Base-by-base conservation (phyloP, 371 early-diverging fungal genomes). In the Blakeslea trispora region DNA sequence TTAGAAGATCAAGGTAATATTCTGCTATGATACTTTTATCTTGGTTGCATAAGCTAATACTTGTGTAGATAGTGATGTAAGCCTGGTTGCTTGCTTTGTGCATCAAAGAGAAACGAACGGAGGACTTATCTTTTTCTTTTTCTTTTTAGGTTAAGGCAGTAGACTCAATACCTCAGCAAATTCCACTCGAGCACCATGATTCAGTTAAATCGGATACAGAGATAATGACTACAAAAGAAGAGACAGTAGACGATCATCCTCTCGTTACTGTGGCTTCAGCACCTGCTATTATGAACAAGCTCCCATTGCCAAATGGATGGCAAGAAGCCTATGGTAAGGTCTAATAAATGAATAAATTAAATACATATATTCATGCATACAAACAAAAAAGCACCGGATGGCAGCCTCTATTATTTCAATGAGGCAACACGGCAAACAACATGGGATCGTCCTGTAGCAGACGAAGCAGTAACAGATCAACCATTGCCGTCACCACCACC, bases 331-430 rank as follows among this genome's bases (percentile, higher is more conserved):
- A 51, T 40, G 56, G 57, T 52, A 35, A 39, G 31, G 23, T 34
- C 17, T 24, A 39, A 32, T 42, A 45, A 28, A n/a, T 15, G 21
- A 42, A n/a, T n/a, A n/a, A n/a, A n/a, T n/a, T n/a, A n/a, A n/a
- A n/a, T n/a, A n/a, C n/a, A n/a, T 35, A 35, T 28, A 34, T 17
- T 39, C 13, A 10, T 32, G 13, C 35, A 14, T 45, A 44, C 42
- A 34, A 57, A 77, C 74, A 77, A 50, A 66, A 77, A 28, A 28
- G 28, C 28, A 28, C 28, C 28, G 24, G 61, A 69, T 31, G 81
- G 83, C 3, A 65, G 73, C 2, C 67, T 64, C 23, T 81, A 79
- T 42, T 83, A 78, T 63, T 83, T 83, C 43, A 79, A 83, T 37
- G 66, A 69, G 31, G 54, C 51, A 3, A 79, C 80, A 0, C 74